Conservation (phyloP, 2,329 filamentous ascomycete genomes). For the Pezizomycotina sp. region DNA sequence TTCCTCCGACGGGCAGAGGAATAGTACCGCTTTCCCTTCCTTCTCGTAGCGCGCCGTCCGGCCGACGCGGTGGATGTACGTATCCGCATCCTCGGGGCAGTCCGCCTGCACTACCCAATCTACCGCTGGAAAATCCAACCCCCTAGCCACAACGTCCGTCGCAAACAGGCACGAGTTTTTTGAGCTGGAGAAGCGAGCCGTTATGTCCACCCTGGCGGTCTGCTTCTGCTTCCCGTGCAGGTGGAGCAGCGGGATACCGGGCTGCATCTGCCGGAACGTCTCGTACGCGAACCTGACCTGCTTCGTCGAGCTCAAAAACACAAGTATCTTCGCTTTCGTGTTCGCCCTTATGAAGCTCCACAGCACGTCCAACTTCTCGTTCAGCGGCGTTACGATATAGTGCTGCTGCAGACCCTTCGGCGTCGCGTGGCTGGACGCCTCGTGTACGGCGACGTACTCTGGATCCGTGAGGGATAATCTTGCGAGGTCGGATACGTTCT, state of each 20-base stretch:
- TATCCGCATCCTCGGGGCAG: conserved; percentile 89
- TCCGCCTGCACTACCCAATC: conserved; percentile 99
- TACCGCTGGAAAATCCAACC: conserved; percentile 87
- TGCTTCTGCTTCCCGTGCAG: conserved; percentile 91
- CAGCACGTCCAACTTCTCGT: conserved; percentile 78
- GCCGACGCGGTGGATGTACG: conserved; percentile 92
- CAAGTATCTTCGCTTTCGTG: conserved; percentile 83
- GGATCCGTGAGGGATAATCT: conserved; percentile 75
- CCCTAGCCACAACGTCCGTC: conserved; percentile 85
- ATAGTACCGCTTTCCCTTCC: conserved; percentile 72
- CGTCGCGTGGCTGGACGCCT: conserved; percentile 61
- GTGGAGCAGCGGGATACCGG: conserved; percentile 82
- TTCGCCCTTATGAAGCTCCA: conserved; percentile 87
- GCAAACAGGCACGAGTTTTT: conserved; percentile 82
- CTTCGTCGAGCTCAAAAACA: conserved; percentile 89
- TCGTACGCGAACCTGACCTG: conserved; percentile 95
- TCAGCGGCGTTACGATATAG: conserved; percentile 69
- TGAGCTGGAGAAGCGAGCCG: conserved; percentile 60
- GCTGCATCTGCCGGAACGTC: conserved; percentile 78
- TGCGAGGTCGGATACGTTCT: conserved; percentile 79
- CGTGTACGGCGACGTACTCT: conserved; percentile 89
- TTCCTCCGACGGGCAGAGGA: conserved; percentile 84
- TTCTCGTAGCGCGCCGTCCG: conserved; percentile 87
- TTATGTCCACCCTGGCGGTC: conserved; percentile 71
- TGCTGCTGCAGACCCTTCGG: conserved; percentile 75